Evolutionary conservation across 345 rosid species (phyloP).

Genomic region (Kernera saxatilis): DNA sequence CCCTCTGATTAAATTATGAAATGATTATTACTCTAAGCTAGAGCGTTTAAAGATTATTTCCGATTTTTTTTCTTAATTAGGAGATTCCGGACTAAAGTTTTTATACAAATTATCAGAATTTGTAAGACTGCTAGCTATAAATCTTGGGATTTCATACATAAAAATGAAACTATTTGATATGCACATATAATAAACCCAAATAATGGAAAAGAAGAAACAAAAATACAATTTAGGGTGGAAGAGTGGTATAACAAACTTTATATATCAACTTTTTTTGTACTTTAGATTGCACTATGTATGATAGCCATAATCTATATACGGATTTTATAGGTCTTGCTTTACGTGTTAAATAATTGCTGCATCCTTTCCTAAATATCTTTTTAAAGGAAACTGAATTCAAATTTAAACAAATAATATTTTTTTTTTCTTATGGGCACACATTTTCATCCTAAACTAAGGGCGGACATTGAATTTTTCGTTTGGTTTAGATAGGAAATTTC

Average conservation of each 20-base stretch:
- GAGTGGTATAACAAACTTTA: not conserved
- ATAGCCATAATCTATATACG: not conserved
- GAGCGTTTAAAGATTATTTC: not conserved
- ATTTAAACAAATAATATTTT: not conserved
- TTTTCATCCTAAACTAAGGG: not conserved
- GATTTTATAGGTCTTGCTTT: conserved; percentile 22
- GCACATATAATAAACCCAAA: not conserved
- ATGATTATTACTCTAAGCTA: not conserved
- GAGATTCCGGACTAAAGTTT: too few relatives aligned
- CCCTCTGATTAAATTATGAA: not conserved
- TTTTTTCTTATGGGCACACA: not conserved
- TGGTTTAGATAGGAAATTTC: not conserved
- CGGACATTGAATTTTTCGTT: not conserved
- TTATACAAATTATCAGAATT: too few relatives aligned
- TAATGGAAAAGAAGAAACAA: conserved; percentile 10
- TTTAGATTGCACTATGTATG: conserved; percentile 25
- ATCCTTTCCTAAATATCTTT: not conserved
- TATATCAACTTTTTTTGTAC: not conserved
- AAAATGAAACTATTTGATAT: not conserved
- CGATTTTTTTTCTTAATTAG: too few relatives aligned
- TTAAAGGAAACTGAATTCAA: not conserved
- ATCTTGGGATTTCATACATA: too few relatives aligned
- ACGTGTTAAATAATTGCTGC: conserved; percentile 1
- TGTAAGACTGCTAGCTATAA: too few relatives aligned
- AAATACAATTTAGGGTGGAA: conserved; percentile 12